phyloP scores from a whole-genome alignment of 177 flowering plant genomes.

The Telopea speciosissima region DNA sequence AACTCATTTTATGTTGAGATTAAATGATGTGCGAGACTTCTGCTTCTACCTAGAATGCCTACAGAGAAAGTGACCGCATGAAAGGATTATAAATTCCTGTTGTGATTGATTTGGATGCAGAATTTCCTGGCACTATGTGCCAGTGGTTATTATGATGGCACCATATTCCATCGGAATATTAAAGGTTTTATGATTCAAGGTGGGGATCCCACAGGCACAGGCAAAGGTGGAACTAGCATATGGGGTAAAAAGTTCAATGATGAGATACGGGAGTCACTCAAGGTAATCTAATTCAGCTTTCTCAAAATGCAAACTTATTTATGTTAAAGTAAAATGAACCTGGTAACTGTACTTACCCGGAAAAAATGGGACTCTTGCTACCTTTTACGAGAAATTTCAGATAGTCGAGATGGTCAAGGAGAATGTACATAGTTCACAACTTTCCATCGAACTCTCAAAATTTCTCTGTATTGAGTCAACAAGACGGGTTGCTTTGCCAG shows the following conservation, averaged over 20 bases:
- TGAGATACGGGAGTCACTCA: constrained; percentile 91
- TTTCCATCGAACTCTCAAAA: too few species aligned
- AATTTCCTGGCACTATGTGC: constrained; percentile 93
- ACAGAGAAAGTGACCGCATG: background rate
- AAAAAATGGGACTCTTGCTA: too few species aligned
- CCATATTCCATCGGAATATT: constrained; percentile 90
- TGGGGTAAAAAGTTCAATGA: constrained; percentile 98
- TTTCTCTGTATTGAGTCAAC: too few species aligned
- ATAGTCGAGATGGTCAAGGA: too few species aligned
- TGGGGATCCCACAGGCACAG: constrained; percentile 96
- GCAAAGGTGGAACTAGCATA: constrained; percentile 93
- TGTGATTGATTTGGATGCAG: constrained; percentile 34
- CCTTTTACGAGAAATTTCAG: too few species aligned
- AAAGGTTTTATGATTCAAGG: constrained; percentile 99
- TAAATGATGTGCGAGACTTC: too few species aligned
- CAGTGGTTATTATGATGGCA: constrained; percentile 93
- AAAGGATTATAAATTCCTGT: background rate
- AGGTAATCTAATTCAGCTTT: constrained; percentile 29
- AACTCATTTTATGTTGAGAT: too few species aligned
- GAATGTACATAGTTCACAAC: too few species aligned
- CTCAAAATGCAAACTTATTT: background rate
- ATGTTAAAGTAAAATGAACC: too few species aligned
- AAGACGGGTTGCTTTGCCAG: too few species aligned
- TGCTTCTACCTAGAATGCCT: too few species aligned
- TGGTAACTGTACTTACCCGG: too few species aligned